phyloP scores from a whole-genome alignment of 164 flowering plant species.

The Vitis labrusca region DNA sequence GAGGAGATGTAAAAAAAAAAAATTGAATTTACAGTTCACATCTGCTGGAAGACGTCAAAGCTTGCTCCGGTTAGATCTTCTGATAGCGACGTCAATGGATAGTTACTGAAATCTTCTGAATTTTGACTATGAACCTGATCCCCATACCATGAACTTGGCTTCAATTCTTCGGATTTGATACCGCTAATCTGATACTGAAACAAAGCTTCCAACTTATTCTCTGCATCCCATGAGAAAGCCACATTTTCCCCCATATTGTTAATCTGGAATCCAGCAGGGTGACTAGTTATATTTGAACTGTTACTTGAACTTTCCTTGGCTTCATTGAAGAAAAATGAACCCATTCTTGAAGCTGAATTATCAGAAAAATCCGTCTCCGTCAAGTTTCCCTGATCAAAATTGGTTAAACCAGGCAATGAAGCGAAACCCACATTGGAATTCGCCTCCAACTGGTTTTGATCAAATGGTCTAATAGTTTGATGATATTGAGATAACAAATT shows the following conservation, averaged over 20 bases:
- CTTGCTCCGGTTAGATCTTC: constrained; percentile 42
- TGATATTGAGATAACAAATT: constrained; percentile 18
- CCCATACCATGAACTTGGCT: constrained; percentile 43
- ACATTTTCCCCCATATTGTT: constrained; percentile 34
- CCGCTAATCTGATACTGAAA: constrained; percentile 47
- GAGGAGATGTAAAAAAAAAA: neutral
- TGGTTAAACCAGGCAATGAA: constrained; percentile 43
- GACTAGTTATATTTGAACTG: constrained; percentile 43
- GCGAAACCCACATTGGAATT: constrained; percentile 28
- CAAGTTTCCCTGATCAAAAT: constrained; percentile 37
- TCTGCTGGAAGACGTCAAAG: constrained; percentile 49
- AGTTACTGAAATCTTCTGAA: constrained; percentile 49
- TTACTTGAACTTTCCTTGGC: constrained; percentile 43
- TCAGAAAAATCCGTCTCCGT: constrained; percentile 43
- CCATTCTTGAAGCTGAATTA: constrained; percentile 36
- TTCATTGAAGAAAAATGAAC: constrained; percentile 33
- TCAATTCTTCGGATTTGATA: constrained; percentile 44
- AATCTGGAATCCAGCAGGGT: constrained; percentile 27
- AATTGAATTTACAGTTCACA: constrained; percentile 40
- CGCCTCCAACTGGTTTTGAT: constrained; percentile 25
- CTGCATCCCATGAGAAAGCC: constrained; percentile 40
- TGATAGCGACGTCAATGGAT: constrained; percentile 41
- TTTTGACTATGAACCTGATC: constrained; percentile 28
- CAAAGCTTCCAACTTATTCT: constrained; percentile 40
- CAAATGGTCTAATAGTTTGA: constrained; percentile 14